Conservation (phyloP, 192 early-diverging fungal genomes). For the Coemansia sp. region DNA sequence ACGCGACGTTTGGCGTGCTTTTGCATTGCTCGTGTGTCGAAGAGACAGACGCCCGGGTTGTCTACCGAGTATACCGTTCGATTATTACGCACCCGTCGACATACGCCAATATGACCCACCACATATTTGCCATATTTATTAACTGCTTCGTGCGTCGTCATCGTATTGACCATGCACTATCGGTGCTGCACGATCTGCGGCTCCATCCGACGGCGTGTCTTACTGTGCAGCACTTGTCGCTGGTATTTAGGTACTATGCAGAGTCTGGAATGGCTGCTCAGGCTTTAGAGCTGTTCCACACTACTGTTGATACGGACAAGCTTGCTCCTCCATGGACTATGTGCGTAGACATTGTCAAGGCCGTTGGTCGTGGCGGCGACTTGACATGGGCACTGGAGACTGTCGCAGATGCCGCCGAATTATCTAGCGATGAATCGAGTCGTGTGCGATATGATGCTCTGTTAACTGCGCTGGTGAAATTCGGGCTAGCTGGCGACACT, state of each 20-base stretch:
- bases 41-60: slow-evolving; percentile 12
- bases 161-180: slow-evolving; percentile 24
- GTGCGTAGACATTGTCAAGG: slow-evolving; percentile 16
- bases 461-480: neutral
- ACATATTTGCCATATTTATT: slow-evolving; percentile 40
- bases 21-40: slow-evolving; percentile 13
- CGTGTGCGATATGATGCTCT: slow-evolving; percentile 1
- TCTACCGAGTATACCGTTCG: slow-evolving; percentile 19
- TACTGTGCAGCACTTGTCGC: slow-evolving; percentile 1
- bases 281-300: slow-evolving; percentile 24
- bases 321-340: slow-evolving; percentile 22
- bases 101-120: slow-evolving; percentile 15
- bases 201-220: slow-evolving; percentile 17
- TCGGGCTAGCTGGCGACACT: neutral
- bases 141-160: slow-evolving; percentile 27
- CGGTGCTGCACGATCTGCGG: slow-evolving; percentile 20
- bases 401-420: neutral
- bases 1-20: slow-evolving; percentile 38
- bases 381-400: neutral
- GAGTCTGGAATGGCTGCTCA: slow-evolving; percentile 8
- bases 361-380: slow-evolving; percentile 16
- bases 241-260: slow-evolving; percentile 26
- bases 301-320: slow-evolving; percentile 10
- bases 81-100: slow-evolving; percentile 10
- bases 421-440: neutral